Evolutionary conservation across 1,139 yeast genomes (phyloP).

Genomic region (Suhomyces bribrorum): DNA sequence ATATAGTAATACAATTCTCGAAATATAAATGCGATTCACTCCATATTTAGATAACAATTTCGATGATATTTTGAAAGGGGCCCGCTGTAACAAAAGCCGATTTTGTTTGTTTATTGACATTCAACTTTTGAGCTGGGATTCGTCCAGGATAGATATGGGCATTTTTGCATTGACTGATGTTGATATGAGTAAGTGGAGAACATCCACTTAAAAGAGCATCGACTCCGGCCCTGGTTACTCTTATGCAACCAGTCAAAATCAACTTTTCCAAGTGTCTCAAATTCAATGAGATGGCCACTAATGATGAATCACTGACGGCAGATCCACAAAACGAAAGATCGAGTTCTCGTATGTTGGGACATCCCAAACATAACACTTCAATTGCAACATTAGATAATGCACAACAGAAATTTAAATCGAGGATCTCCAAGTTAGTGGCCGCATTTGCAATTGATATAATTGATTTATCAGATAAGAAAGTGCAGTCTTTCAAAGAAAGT

Average conservation of each 20-base stretch:
- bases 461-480: slow-evolving; percentile 67
- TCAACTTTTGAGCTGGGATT: slow-evolving; percentile 55
- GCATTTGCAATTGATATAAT: slow-evolving; percentile 62
- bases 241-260: slow-evolving; percentile 64
- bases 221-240: slow-evolving; percentile 75
- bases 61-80: slow-evolving; percentile 54
- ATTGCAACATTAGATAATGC: slow-evolving; percentile 69
- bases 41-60: slow-evolving; percentile 54
- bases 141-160: slow-evolving; percentile 60
- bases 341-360: slow-evolving; percentile 53
- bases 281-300: slow-evolving; percentile 62
- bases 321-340: slow-evolving; percentile 76
- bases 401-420: slow-evolving; percentile 74
- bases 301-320: slow-evolving; percentile 72
- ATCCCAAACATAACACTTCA: slow-evolving; percentile 65
- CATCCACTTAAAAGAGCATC: slow-evolving; percentile 63
- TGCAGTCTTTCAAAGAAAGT: slow-evolving; percentile 67
- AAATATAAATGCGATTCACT: slow-evolving; percentile 1
- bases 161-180: slow-evolving; percentile 70
- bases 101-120: slow-evolving; percentile 51
- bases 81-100: slow-evolving; percentile 62
- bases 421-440: slow-evolving; percentile 54
- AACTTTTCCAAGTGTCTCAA: slow-evolving; percentile 49
- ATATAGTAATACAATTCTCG: not conserved
- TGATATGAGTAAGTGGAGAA: slow-evolving; percentile 52